phyloP scores from a whole-genome alignment of 2,329 filamentous ascomycete species.

The Nigrospora sphaerica region DNA sequence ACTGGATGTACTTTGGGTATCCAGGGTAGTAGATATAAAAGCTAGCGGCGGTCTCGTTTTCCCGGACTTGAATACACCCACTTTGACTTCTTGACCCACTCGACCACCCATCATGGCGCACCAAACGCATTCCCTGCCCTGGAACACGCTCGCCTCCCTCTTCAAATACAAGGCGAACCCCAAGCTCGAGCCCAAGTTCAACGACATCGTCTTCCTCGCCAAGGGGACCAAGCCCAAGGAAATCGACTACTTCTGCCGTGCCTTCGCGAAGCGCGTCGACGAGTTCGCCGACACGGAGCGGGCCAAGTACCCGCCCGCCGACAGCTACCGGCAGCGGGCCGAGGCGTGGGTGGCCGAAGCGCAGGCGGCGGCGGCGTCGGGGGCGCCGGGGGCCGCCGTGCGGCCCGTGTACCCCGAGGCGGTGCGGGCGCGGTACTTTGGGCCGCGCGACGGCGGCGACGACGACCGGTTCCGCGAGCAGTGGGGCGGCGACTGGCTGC shows the following conservation, averaged over 20 bases:
- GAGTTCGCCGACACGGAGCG: neutral
- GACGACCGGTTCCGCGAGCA: neutral
- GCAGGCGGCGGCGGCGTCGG: neutral
- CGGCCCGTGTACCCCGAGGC: neutral
- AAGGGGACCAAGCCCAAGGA: neutral
- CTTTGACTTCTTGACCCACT: too few species aligned
- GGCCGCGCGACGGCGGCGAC: neutral
- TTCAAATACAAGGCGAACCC: neutral
- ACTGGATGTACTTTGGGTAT: too few species aligned
- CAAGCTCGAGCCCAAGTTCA: neutral
- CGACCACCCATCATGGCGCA: neutral
- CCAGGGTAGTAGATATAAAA: too few species aligned
- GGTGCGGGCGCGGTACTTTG: neutral
- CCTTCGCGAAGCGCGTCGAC: neutral
- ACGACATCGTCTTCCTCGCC: neutral
- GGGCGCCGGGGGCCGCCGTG: neutral
- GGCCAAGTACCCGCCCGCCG: neutral
- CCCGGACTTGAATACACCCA: too few species aligned
- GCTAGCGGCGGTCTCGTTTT: too few species aligned
- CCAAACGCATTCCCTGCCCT: neutral
- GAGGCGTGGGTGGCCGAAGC: neutral
- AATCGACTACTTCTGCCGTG: neutral
- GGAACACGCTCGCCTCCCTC: neutral
- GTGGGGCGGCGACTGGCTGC: neutral
- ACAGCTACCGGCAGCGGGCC: neutral